These are phyloP conservation scores for Aspergillus sp. DNA, from an alignment of 2,329 filamentous ascomycete species.

Conservation along the genomic window DNA sequence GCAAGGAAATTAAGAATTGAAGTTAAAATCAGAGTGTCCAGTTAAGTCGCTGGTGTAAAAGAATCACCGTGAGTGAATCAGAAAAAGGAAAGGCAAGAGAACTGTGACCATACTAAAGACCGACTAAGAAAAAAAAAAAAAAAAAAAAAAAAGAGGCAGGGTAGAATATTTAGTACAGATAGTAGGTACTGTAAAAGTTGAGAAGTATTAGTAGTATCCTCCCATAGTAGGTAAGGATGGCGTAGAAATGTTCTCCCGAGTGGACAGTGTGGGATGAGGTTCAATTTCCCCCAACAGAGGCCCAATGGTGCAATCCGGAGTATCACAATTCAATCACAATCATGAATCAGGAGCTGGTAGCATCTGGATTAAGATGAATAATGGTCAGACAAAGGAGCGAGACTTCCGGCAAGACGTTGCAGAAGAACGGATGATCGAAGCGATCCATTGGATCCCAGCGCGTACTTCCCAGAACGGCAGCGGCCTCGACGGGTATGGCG, in stretches of 20 bases:
- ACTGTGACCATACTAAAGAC: not conserved
- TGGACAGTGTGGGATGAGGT: not conserved
- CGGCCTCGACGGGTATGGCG: slow-evolving; percentile 18
- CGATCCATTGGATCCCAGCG: slow-evolving; percentile 2
- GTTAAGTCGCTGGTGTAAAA: not conserved
- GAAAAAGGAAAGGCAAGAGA: slow-evolving; percentile 8
- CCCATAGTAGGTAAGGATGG: slow-evolving; percentile 3
- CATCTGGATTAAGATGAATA: not conserved
- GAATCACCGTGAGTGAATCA: slow-evolving; percentile 5
- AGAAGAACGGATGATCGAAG: not conserved
- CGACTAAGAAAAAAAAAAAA: slow-evolving; percentile 13
- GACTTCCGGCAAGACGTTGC: not conserved
- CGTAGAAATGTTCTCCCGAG: slow-evolving; percentile 7
- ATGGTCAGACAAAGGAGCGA: not conserved
- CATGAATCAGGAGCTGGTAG: not conserved
- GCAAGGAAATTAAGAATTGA: not conserved
- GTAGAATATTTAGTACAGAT: not conserved
- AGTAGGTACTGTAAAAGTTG: not conserved
- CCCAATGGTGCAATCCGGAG: not conserved
- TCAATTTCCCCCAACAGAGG: not conserved
- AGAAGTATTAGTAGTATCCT: not conserved
- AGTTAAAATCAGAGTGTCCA: not conserved
- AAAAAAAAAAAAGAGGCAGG: slow-evolving; percentile 11
- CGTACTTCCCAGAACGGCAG: slow-evolving; percentile 29
- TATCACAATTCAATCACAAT: not conserved